Evolutionary conservation across 495 filamentous ascomycete species (phyloP).

Genomic region (Penicillium coprophilum): DNA sequence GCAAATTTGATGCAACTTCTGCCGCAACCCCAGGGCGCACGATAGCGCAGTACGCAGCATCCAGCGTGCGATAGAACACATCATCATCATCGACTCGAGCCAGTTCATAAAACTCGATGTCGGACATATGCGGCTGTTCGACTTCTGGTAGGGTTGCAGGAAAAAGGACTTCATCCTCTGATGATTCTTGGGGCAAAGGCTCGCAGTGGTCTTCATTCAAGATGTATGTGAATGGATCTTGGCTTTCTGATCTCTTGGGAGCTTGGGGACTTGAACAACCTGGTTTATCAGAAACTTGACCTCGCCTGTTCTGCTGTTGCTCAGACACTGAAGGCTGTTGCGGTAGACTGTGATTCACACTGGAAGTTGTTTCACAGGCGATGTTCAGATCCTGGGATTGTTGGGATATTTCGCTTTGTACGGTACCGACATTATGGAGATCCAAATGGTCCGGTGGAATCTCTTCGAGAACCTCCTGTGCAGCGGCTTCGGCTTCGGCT

Average conservation of each 20-base stretch:
- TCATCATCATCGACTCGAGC: conserved; percentile 6
- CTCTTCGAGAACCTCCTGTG: neutral
- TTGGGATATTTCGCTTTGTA: neutral
- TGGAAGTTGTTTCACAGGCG: neutral
- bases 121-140: neutral
- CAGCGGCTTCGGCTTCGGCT: neutral
- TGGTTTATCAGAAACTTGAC: neutral
- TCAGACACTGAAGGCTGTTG: neutral
- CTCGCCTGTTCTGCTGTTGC: neutral
- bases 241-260: neutral
- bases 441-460: neutral
- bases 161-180: neutral
- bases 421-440: too few relatives aligned
- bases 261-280: too few relatives aligned
- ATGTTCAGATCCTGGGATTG: neutral
- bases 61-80: conserved; percentile 13
- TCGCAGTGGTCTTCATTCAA: neutral
- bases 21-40: neutral
- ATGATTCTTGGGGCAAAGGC: neutral
- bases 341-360: neutral
- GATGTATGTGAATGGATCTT: neutral
- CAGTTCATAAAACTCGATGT: conserved; percentile 1
- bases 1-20: neutral
- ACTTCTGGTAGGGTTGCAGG: neutral
- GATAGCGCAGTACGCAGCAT: conserved; percentile 20